Evolutionary conservation across 2,329 filamentous ascomycete species (phyloP), one percentile per base, ranked within the genome.

Genomic region (Trichoderma breve): DNA sequence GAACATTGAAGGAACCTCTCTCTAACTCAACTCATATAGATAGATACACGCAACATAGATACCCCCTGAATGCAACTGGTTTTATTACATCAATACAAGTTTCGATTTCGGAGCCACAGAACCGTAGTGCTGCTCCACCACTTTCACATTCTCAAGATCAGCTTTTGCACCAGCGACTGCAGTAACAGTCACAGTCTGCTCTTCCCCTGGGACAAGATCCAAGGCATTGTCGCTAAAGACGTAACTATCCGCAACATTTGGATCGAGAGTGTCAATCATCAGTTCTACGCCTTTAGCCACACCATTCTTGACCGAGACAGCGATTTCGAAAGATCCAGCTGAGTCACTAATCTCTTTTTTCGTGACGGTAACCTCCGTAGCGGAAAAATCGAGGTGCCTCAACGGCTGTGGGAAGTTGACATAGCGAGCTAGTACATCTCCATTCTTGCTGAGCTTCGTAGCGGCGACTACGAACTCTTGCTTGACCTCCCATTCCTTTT

Each of bases 401-500:
- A 70, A 55, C n/a, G 68, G 68, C 39, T 70, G 68, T 7, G 68
- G 68, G 39, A 65, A 70, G 21, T 70, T 64, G 28, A 70, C 43
- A 65, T 65, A 39, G 24, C 68, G 60, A 18, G 68, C 68, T 9
- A 70, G n/a, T 8, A 55, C 58, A 3, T 53, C 57, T 47, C 57
- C 43, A 15, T 62, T n/a, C n/a, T 43, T 39, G 18, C 51, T 60
- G 32, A 71, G 51, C 34, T 67, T 67, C 4, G 53, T 60, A 18
- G 32, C 62, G n/a, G 26, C 69, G n/a, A 71, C 51, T 30, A 65
- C 8, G 7, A 18, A 65, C 39, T 64, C 68, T 47, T 69, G 66
- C 14, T 62, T 51, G n/a, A 69, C 39, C 11, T 36, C 66, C 66
- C 66, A 60, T 24, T 60, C 39, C 0, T 60, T 18, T 69, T 61